Conservation (phyloP, 2,329 filamentous ascomycete species). For the Aureobasidium subglaciale region DNA sequence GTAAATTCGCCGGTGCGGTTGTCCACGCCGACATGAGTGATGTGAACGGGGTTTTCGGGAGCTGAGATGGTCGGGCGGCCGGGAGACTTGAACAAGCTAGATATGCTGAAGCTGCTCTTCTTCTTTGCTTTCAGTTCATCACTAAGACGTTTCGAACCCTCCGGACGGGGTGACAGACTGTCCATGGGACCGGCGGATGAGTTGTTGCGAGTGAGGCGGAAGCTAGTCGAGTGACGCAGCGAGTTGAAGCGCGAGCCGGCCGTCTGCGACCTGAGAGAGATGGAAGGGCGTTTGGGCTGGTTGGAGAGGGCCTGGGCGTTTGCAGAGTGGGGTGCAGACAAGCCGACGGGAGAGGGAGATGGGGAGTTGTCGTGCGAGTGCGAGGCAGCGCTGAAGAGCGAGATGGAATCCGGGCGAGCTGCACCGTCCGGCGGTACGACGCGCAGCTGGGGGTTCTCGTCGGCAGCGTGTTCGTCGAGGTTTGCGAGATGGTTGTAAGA, state of each 20-base stretch:
- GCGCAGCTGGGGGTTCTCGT: constrained; percentile 6
- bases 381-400: constrained; percentile 12
- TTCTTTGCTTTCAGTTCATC: constrained; percentile 71
- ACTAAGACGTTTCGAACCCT: constrained; percentile 61
- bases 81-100: constrained; percentile 73
- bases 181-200: constrained; percentile 38
- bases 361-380: background rate
- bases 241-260: constrained; percentile 12
- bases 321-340: constrained; percentile 10
- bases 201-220: background rate
- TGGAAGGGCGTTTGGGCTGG: constrained; percentile 4
- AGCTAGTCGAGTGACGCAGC: constrained; percentile 11
- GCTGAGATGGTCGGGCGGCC: constrained; percentile 93
- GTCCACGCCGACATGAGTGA: constrained; percentile 96
- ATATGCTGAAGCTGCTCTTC: constrained; percentile 85
- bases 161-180: constrained; percentile 34
- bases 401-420: constrained; percentile 12
- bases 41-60: constrained; percentile 93
- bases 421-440: constrained; percentile 1
- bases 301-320: background rate
- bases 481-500: constrained; percentile 7
- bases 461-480: constrained; percentile 1
- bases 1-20: constrained; percentile 95
- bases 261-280: constrained; percentile 10
- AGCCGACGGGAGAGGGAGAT: background rate